Evolutionary conservation across 1,284 basidiomycete species (phyloP).

Genomic region (Microbotryum silenes-acaulis): DNA sequence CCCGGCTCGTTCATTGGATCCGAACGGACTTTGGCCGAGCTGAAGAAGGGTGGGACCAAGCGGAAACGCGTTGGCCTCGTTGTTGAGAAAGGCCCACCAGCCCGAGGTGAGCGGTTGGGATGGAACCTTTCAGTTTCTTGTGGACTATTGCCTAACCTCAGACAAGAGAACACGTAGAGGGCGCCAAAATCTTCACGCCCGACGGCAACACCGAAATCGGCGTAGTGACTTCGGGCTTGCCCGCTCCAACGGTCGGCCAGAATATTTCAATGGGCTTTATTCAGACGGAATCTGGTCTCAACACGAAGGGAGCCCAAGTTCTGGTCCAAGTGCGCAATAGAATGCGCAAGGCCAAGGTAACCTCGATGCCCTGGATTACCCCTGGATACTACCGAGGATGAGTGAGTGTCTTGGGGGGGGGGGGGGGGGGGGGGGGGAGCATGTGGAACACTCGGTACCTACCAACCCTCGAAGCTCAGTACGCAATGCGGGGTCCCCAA

Average conservation of each 20-base stretch:
- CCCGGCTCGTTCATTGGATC: slow-evolving; percentile 67
- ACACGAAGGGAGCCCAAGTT: slow-evolving; percentile 83
- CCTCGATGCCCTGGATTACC: slow-evolving; percentile 69
- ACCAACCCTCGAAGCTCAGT: too few species aligned
- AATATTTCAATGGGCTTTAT: slow-evolving; percentile 98
- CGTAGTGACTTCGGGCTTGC: slow-evolving; percentile 84
- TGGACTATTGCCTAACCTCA: too few species aligned
- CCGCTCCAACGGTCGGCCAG: slow-evolving; percentile 77
- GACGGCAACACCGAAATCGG: slow-evolving; percentile 56
- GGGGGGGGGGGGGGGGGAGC: too few species aligned
- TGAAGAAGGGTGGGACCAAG: slow-evolving; percentile 66
- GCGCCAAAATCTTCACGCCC: slow-evolving; percentile 63
- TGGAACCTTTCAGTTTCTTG: slow-evolving; percentile 34
- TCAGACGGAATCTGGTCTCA: slow-evolving; percentile 54
- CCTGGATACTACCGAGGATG: slow-evolving; percentile 57
- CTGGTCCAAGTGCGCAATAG: slow-evolving; percentile 69
- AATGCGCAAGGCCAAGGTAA: slow-evolving; percentile 58
- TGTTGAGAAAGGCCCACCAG: slow-evolving; percentile 70
- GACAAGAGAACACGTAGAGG: slow-evolving; percentile 50
- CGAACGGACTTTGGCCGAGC: slow-evolving; percentile 64
- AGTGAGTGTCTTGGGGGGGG: too few species aligned
- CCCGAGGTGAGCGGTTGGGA: slow-evolving; percentile 46
- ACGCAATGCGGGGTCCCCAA: too few species aligned
- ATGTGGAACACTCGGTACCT: too few species aligned
- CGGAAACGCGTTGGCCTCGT: slow-evolving; percentile 75